A percentile compares a stretch with the other conserved stretches of the same genome.
These are phyloP conservation scores for Phytophthora pini DNA, from an alignment of 352 stramenopile genomes.

Conservation along the genomic window DNA sequence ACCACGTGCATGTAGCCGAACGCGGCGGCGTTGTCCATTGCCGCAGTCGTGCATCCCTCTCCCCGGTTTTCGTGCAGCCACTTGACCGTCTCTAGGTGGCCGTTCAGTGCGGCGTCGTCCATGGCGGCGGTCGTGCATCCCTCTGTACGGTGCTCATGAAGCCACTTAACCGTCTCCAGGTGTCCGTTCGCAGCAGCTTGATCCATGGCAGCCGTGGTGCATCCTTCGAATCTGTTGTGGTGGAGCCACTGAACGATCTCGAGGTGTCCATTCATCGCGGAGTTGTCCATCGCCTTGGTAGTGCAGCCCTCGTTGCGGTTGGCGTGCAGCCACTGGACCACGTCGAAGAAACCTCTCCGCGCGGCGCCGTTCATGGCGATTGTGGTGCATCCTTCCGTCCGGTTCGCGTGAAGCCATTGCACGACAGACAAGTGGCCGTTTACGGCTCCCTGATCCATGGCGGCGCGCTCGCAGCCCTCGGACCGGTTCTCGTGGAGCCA, in stretches of 20 bases:
- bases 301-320: slow-evolving; percentile 33
- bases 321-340: slow-evolving; percentile 28
- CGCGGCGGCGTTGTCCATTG: slow-evolving; percentile 27
- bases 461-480: slow-evolving; percentile 31
- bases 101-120: slow-evolving; percentile 25
- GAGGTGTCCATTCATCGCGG: slow-evolving; percentile 35
- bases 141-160: slow-evolving; percentile 46
- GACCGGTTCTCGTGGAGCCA: slow-evolving; percentile 31
- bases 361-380: slow-evolving; percentile 33
- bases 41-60: slow-evolving; percentile 23
- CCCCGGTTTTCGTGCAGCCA: slow-evolving; percentile 22
- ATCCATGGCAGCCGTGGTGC: slow-evolving; percentile 28
- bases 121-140: slow-evolving; percentile 29
- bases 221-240: slow-evolving; percentile 23
- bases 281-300: slow-evolving; percentile 36
- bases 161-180: slow-evolving; percentile 61
- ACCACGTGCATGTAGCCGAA: slow-evolving; percentile 40
- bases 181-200: slow-evolving; percentile 45
- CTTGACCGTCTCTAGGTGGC: slow-evolving; percentile 15
- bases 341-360: slow-evolving; percentile 29
- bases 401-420: slow-evolving; percentile 29
- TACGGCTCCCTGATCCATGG: slow-evolving; percentile 32
- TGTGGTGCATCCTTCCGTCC: slow-evolving; percentile 29
- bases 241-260: slow-evolving; percentile 41
- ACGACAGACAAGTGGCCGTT: slow-evolving; percentile 38